Evolutionary conservation across 345 rosid genomes (phyloP), one percentile per base, ranked within the genome.

Genomic region (Gossypium rotundifolium): DNA sequence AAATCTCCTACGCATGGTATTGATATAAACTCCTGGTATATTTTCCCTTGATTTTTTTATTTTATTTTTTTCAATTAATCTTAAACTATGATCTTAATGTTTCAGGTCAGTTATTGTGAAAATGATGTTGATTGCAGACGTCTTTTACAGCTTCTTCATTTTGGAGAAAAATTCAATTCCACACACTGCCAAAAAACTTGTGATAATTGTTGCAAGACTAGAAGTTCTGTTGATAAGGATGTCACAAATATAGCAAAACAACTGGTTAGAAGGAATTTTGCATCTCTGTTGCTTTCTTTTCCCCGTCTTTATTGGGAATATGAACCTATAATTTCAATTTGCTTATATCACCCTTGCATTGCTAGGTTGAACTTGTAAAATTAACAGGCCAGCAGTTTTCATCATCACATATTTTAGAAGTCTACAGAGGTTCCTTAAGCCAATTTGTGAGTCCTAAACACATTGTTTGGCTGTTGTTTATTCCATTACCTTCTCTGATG

Each of bases 111-210:
- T 81, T 95, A 91, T 72, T 87, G 94, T 49, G 98, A 95, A 87
- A 95, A 93, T 78, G 91, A 95, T 79, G 96, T 95, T 70, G 99
- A 95, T 71, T 95, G 99, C 74, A 86, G 98, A 79, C 97, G 99
- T 54, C 83, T 85, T 72, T 86, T 95, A 67, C 99, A 95, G 79
- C 89, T 95, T 48, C 78, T 88, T 65, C 99, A 95, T 87, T 91
- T 95, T 58, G 99, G 99, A 72, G 99, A 95, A 78, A 93, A 91
- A 55, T 95, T 95, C 75, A 87, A 90, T 77, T 60, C 87, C 65
- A 80, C 83, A 18, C 89, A 88, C 85, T 95, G 99, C 80, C 65
- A 81, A 72, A 90, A 82, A 44, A 93, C 99, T 42, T 93, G 98
- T 79, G 99, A 95, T 77, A 95, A 93, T 81, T 95, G 99, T 78